phyloP scores from a whole-genome alignment of 1,139 yeast species.

The Hansenula lynferdii region DNA sequence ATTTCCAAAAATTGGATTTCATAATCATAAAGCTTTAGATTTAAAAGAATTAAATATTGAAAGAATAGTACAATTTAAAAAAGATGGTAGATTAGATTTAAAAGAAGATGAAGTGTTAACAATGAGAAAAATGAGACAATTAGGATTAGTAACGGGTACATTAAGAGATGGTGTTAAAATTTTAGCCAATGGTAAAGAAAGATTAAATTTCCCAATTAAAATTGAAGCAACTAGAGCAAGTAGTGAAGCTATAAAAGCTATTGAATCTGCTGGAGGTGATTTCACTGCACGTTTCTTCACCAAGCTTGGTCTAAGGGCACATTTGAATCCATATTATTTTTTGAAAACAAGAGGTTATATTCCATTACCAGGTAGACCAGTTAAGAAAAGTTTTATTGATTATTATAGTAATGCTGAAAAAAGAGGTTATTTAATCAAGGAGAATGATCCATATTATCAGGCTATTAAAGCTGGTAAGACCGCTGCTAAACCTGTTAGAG shows the following conservation, averaged over 20 bases:
- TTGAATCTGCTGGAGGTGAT: constrained; percentile 68
- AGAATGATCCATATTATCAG: constrained; percentile 26
- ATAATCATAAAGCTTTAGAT: constrained; percentile 43
- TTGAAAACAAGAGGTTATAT: constrained; percentile 67
- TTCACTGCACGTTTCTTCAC: constrained; percentile 74
- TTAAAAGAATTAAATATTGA: constrained; percentile 51
- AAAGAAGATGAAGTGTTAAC: constrained; percentile 50
- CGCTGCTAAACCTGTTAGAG: constrained; percentile 3
- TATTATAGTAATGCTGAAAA: constrained; percentile 69
- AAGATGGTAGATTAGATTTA: constrained; percentile 59
- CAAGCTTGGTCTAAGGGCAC: constrained; percentile 62
- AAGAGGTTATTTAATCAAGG: constrained; percentile 65
- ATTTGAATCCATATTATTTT: constrained; percentile 69
- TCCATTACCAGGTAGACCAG: constrained; percentile 86
- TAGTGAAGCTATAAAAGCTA: constrained; percentile 60
- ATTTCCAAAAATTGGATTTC: constrained; percentile 90
- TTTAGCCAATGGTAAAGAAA: constrained; percentile 61
- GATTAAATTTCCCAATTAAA: constrained; percentile 54
- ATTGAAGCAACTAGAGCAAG: constrained; percentile 86
- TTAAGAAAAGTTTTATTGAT: constrained; percentile 71
- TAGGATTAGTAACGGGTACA: constrained; percentile 69
- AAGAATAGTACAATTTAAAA: constrained; percentile 56
- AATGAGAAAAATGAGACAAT: constrained; percentile 66
- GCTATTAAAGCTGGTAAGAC: constrained; percentile 24
- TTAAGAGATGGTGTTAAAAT: constrained; percentile 79